Percentiles rank a stretch among this genome's conserved stretches.
These are phyloP conservation scores for Fraxinus platypoda DNA, from an alignment of 305 asterid species.

Conservation along the genomic window DNA sequence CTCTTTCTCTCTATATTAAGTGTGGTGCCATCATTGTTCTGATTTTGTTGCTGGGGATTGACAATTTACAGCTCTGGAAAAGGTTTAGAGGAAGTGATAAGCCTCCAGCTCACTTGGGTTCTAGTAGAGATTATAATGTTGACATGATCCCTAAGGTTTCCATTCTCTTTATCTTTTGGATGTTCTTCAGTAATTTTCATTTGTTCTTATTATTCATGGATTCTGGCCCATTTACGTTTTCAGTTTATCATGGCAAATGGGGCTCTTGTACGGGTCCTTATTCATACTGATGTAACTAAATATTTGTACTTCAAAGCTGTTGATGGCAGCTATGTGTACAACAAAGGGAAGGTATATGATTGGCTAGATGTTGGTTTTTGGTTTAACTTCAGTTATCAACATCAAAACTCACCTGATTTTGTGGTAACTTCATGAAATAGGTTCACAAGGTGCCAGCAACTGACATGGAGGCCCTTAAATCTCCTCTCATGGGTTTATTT, in stretches of 20 bases:
- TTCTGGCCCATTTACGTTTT: constrained; percentile 12
- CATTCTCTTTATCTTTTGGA: constrained; percentile 2
- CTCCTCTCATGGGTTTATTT: constrained; percentile 96
- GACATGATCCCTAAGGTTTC: constrained; percentile 95
- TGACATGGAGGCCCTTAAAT: constrained; percentile 96
- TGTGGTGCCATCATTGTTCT: neutral
- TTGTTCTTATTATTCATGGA: constrained; percentile 3
- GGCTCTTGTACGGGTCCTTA: constrained; percentile 84
- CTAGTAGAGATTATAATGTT: constrained; percentile 87
- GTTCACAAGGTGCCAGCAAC: constrained; percentile 96
- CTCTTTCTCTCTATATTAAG: neutral
- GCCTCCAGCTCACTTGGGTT: constrained; percentile 84
- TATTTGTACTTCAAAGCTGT: constrained; percentile 89
- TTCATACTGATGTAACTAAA: constrained; percentile 91
- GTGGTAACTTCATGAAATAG: constrained; percentile 37
- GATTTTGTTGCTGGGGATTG: neutral
- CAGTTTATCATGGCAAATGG: constrained; percentile 99
- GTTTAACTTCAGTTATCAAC: neutral
- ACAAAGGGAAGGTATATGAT: constrained; percentile 69
- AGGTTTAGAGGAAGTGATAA: constrained; percentile 83
- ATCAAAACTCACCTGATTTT: neutral
- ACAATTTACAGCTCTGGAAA: constrained; percentile 69
- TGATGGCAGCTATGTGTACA: constrained; percentile 88
- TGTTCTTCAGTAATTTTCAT: constrained; percentile 4
- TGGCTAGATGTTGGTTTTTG: neutral